Conservation (phyloP, 371 early-diverging fungal species). For the Mortierella sp. region DNA sequence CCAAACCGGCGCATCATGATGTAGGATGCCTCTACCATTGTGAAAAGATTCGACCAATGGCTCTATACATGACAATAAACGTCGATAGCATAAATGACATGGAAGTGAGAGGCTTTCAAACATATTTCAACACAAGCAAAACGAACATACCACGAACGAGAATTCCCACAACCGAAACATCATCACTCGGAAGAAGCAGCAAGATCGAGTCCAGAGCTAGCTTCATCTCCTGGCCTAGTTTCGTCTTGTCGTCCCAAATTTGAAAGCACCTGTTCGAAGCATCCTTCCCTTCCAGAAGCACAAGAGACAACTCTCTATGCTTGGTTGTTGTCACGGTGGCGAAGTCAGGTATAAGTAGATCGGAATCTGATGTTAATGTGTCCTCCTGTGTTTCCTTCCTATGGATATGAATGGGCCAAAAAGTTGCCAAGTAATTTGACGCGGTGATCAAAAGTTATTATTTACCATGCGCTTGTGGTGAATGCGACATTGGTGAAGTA, state of each 20-base stretch:
- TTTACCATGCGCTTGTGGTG: constrained; percentile 18
- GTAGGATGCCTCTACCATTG: constrained; percentile 16
- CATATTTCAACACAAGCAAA: neutral
- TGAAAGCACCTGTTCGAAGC: constrained; percentile 13
- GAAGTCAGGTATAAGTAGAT: constrained; percentile 22
- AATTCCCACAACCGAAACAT: constrained; percentile 18
- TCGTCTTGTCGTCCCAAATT: constrained; percentile 35
- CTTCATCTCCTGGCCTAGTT: constrained; percentile 23
- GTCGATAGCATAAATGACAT: neutral
- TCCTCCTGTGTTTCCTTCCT: constrained; percentile 28
- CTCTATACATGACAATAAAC: constrained; percentile 7
- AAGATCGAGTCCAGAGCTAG: constrained; percentile 22
- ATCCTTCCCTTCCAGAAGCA: constrained; percentile 29
- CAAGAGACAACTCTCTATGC: constrained; percentile 12
- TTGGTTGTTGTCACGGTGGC: constrained; percentile 14
- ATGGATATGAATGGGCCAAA: constrained; percentile 5
- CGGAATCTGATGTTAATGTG: constrained; percentile 1
- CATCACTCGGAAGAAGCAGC: constrained; percentile 11
- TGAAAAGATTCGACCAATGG: constrained; percentile 23
- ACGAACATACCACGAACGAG: constrained; percentile 18
- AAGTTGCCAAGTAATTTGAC: constrained; percentile 1
- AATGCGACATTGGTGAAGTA: constrained; percentile 7
- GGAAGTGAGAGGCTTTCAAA: neutral
- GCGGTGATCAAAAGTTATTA: constrained; percentile 5
- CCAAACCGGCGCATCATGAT: constrained; percentile 29